Evolutionary conservation across 768 basidiomycete species (phyloP).

Genomic region (Candolleomyces aberdarensis): DNA sequence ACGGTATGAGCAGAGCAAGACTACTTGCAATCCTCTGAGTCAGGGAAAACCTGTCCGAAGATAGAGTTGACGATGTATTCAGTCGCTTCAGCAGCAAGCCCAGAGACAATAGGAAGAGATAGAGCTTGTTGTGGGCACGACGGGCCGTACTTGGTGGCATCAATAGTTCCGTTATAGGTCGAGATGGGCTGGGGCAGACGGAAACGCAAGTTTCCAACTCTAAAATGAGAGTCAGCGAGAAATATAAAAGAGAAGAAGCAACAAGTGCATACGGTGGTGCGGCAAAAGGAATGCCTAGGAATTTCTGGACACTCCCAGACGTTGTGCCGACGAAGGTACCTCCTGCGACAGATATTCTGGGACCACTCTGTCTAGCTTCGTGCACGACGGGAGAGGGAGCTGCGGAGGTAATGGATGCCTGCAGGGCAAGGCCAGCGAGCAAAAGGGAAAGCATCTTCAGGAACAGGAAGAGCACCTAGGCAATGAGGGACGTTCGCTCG

Average conservation of each 20-base stretch:
- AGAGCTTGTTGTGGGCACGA: conserved; percentile 46
- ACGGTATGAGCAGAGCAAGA: not conserved
- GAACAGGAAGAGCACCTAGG: not conserved
- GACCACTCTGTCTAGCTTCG: conserved; percentile 12
- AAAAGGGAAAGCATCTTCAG: conserved; percentile 17
- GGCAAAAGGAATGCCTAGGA: conserved; percentile 55
- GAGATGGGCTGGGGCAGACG: conserved; percentile 37
- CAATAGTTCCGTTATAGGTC: conserved; percentile 31
- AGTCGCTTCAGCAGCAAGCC: conserved; percentile 30
- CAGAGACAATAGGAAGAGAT: conserved; percentile 29
- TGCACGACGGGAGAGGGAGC: conserved; percentile 13
- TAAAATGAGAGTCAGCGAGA: conserved; percentile 11
- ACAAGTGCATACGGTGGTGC: conserved; percentile 44
- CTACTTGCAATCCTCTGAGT: conserved; percentile 45
- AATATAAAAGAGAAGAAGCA: not conserved
- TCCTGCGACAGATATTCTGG: conserved; percentile 38
- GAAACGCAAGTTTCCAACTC: conserved; percentile 37
- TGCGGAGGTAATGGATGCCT: conserved; percentile 14
- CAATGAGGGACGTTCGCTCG: not conserved
- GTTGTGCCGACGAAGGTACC: conserved; percentile 43
- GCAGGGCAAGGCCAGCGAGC: conserved; percentile 14
- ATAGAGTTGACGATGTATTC: conserved; percentile 31
- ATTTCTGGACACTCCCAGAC: conserved; percentile 32
- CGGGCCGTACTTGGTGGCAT: conserved; percentile 39
- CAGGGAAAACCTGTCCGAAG: conserved; percentile 26